Evolutionary conservation across 2,329 filamentous ascomycete genomes (phyloP).

Genomic region (Bipolaris cookei): DNA sequence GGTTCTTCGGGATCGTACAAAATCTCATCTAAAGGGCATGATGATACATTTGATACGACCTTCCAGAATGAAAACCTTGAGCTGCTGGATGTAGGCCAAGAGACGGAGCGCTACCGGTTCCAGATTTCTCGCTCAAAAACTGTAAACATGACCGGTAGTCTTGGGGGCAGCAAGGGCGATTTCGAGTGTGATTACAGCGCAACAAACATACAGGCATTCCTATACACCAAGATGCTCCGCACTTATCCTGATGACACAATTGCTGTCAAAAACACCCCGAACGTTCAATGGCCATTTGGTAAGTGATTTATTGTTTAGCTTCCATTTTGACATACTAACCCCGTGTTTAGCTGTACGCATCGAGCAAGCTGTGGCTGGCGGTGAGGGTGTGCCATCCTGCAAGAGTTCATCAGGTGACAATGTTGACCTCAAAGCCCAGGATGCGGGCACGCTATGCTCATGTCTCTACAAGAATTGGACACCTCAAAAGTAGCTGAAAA

Average conservation of each 20-base stretch:
- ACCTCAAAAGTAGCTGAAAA: slow-evolving; percentile 13
- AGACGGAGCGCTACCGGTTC: slow-evolving; percentile 65
- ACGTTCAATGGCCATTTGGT: slow-evolving; percentile 47
- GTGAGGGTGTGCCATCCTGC: slow-evolving; percentile 62
- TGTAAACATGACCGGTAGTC: slow-evolving; percentile 56
- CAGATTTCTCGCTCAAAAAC: slow-evolving; percentile 60
- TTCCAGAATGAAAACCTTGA: slow-evolving; percentile 62
- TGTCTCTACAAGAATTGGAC: slow-evolving; percentile 57
- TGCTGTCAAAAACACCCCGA: slow-evolving; percentile 36
- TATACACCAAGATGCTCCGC: slow-evolving; percentile 64
- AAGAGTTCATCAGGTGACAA: slow-evolving; percentile 49
- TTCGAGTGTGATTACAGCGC: slow-evolving; percentile 65
- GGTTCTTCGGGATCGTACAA: slow-evolving; percentile 51
- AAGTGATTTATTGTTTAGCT: slow-evolving; percentile 8
- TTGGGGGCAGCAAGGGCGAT: slow-evolving; percentile 55
- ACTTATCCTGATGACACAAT: slow-evolving; percentile 46
- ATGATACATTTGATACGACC: slow-evolving; percentile 62
- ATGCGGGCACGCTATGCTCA: slow-evolving; percentile 48
- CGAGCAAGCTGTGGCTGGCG: slow-evolving; percentile 58
- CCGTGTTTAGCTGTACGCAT: slow-evolving; percentile 58
- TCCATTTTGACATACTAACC: slow-evolving; percentile 12
- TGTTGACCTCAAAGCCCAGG: slow-evolving; percentile 46
- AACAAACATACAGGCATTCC: slow-evolving; percentile 62
- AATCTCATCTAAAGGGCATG: slow-evolving; percentile 60
- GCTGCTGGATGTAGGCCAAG: slow-evolving; percentile 56